A percentile compares a stretch with the other conserved stretches of the same genome.
phyloP scores from a whole-genome alignment of 495 filamentous ascomycete species.

The Friedmanniomyces simplex region DNA sequence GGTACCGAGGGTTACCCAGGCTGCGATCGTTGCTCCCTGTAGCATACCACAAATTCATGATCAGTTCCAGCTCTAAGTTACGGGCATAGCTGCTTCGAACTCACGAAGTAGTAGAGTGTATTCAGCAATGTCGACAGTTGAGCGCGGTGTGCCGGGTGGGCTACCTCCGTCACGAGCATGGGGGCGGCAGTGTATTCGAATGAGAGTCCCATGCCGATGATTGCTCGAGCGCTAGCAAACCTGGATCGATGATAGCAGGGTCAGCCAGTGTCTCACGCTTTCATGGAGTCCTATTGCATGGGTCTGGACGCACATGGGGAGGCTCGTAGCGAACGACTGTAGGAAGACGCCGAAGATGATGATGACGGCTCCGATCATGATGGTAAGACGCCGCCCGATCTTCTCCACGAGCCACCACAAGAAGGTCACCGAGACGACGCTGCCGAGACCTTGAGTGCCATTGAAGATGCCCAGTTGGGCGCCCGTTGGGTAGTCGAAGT shows the following conservation, averaged over 20 bases:
- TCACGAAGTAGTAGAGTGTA: constrained; percentile 8
- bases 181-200: constrained; percentile 13
- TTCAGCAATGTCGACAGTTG: constrained; percentile 7
- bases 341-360: constrained; percentile 14
- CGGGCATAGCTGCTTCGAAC: not conserved
- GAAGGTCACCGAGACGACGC: constrained; percentile 1
- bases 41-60: not conserved
- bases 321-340: constrained; percentile 6
- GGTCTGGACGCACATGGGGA: constrained; percentile 1
- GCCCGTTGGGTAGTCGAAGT: constrained; percentile 5
- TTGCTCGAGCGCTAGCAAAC: constrained; percentile 3
- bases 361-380: constrained; percentile 10
- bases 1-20: constrained; percentile 44
- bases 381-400: constrained; percentile 1
- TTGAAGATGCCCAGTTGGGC: constrained; percentile 10
- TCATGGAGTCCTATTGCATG: not conserved
- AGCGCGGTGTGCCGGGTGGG: constrained; percentile 5
- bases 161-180: constrained; percentile 7
- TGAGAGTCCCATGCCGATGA: constrained; percentile 6
- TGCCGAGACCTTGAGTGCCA: constrained; percentile 8
- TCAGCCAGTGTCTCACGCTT: not conserved
- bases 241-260: not conserved
- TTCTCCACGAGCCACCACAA: constrained; percentile 11
- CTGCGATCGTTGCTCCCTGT: constrained; percentile 28
- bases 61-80: not conserved